Base-by-base conservation (phyloP, 495 filamentous ascomycete genomes). In the Aspergillus bridgeri region DNA sequence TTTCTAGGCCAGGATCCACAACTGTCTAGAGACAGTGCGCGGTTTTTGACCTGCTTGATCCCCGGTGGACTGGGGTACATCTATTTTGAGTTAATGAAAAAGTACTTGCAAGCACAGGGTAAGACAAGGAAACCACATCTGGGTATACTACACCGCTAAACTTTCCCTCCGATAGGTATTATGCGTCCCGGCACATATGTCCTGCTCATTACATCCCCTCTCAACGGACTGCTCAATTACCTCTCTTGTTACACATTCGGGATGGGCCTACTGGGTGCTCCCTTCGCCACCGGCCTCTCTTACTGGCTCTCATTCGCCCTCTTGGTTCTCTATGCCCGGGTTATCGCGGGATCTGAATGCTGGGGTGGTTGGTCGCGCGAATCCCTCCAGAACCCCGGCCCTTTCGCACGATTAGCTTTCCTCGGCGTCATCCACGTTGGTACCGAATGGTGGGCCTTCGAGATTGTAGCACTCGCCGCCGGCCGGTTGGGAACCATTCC, bases 371-470 rank as follows among this genome's bases (percentile, higher is more conserved):
- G 91, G 77, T 82, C 84, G 5, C 75, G 79, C 3, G 79, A 80
- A 21, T 87, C 86, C 19, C 62, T 89, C 29, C 72, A 79, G 19
- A 88, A 91, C 64, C 75, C 88, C 19, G 71, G 84, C 27, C 87
- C 86, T 0, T 97, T 97, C 62, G 79, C 88, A 3, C 83, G 86
- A 7, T 82, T 97, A 6, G 89, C 92, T 6, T 63, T 86, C 33
- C 72, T 96, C 1, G 92, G 92, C 5, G 76, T 96, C 45, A 68
- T 96, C n/a, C 92, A 96, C 63, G 88, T 96, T 21, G 92, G 92
- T 7, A 95, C 90, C 0, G 91, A 96, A 72, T 96, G 92, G 92
- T 96, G 92, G 91, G 92, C 92, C 0, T 96, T 95, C 62, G 92
- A 96, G 72, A 96, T 97, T 55, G 91, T 96, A n/a, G 91, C 92